phyloP scores from a whole-genome alignment of 1,284 basidiomycete species.

The Sporisorium graminicola region DNA sequence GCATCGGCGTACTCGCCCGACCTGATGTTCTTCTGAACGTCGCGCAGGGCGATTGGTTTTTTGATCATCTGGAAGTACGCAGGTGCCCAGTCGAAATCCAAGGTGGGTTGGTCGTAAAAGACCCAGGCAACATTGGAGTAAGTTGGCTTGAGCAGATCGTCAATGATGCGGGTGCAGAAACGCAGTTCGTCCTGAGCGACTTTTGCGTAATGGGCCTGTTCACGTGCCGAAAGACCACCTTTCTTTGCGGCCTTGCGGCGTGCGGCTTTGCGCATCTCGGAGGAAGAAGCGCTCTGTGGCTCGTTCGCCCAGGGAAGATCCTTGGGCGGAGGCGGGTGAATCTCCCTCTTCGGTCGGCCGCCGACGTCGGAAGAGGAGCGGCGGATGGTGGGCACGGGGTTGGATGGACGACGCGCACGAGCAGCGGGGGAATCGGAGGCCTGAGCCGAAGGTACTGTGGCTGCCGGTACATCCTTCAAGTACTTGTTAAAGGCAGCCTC shows the following conservation, averaged over 20 bases:
- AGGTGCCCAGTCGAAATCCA: conserved; percentile 81
- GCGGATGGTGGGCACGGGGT: conserved; percentile 82
- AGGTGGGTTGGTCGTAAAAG: conserved; percentile 93
- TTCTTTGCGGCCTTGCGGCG: conserved; percentile 53
- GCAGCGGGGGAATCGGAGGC: conserved; percentile 33
- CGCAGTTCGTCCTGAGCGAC: conserved; percentile 84
- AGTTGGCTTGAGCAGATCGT: conserved; percentile 82
- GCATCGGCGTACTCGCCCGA: conserved; percentile 80
- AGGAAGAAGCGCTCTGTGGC: conserved; percentile 53
- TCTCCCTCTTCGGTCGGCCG: conserved; percentile 93
- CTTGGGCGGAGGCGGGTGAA: conserved; percentile 92
- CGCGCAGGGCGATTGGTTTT: conserved; percentile 84
- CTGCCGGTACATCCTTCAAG: conserved; percentile 71
- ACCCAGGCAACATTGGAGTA: conserved; percentile 81
- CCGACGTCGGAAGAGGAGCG: conserved; percentile 75
- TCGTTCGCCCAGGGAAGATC: conserved; percentile 86
- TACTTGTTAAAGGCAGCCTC: conserved; percentile 89
- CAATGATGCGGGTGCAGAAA: conserved; percentile 82
- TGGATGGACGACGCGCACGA: conserved; percentile 77
- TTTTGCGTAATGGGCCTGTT: conserved; percentile 76
- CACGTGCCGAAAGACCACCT: conserved; percentile 54
- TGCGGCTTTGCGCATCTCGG: conserved; percentile 43
- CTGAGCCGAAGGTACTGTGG: conserved; percentile 67
- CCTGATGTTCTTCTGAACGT: conserved; percentile 78
- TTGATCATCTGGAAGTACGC: conserved; percentile 90